Evolutionary conservation across 2,329 filamentous ascomycete genomes (phyloP), one percentile per base, ranked within the genome.

Genomic region (Harringtonia lauricola): DNA sequence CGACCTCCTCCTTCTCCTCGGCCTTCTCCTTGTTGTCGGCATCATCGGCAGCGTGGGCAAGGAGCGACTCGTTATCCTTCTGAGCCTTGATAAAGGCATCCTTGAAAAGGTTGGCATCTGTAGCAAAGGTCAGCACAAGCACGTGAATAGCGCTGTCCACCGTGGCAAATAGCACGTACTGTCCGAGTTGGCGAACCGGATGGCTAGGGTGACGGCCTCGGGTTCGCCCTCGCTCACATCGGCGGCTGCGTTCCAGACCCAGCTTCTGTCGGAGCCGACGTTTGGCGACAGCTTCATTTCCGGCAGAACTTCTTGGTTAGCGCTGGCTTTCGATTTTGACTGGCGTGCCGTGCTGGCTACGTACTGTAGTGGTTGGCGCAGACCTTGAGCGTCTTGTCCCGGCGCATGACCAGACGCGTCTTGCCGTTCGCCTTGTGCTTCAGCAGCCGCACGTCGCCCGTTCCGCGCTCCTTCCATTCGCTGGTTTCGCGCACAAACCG

Each of bases 311-410:
- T 54, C 4, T 26, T 26, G 7, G 24, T 26, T 26, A 26, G 24
- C 6, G n/a, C n/a, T n/a, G n/a, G n/a, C n/a, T n/a, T n/a, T n/a
- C n/a, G n/a, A n/a, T n/a, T n/a, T n/a, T n/a, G n/a, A n/a, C n/a
- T n/a, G n/a, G n/a, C n/a, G n/a, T n/a, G n/a, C n/a, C n/a, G n/a
- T n/a, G n/a, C n/a, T n/a, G n/a, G n/a, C 45, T 4, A 42, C 47
- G 8, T 81, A 95, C 89, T 83, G 70, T 98, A 98, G 77, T 98
- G 92, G 76, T 98, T 98, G 63, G 92, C 92, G 82, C 92, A 98
- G 68, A 98, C 92, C 79, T 98, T 98, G 71, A 96, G 81, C 49
- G 92, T 98, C 86, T 96, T 96, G 75, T 98, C 92, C 64, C 92
- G 80, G 65, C 92, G 85, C 92, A 98, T 98, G 56, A 98, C 92